Evolutionary conservation across 2,329 filamentous ascomycete species (phyloP).

Genomic region (Pestalotiopsis sp.): DNA sequence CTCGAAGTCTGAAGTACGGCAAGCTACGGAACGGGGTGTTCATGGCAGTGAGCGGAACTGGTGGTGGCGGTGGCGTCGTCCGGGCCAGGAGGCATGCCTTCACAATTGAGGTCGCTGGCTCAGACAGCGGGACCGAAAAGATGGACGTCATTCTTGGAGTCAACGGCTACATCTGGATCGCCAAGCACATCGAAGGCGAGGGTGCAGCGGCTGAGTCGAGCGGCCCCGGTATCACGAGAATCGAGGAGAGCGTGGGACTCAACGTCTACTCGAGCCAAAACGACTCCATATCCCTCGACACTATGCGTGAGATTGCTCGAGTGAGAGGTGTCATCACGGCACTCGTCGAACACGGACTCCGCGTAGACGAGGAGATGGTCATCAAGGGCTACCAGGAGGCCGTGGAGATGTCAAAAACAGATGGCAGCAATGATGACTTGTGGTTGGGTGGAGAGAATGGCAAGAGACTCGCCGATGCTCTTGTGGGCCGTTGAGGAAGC

Average conservation of each 20-base stretch:
- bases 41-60: slow-evolving; percentile 77
- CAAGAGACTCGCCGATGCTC: slow-evolving; percentile 48
- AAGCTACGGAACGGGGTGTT: slow-evolving; percentile 95
- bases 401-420: slow-evolving; percentile 70
- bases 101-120: slow-evolving; percentile 62
- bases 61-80: slow-evolving; percentile 85
- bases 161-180: slow-evolving; percentile 96
- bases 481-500: slow-evolving; percentile 31
- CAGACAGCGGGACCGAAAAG: slow-evolving; percentile 49
- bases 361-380: slow-evolving; percentile 90
- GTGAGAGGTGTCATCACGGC: slow-evolving; percentile 81
- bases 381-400: slow-evolving; percentile 81
- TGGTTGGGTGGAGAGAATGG: slow-evolving; percentile 64
- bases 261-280: slow-evolving; percentile 96
- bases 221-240: slow-evolving; percentile 70
- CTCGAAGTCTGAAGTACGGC: slow-evolving; percentile 87
- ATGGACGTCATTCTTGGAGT: slow-evolving; percentile 91
- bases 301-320: slow-evolving; percentile 85
- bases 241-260: slow-evolving; percentile 84
- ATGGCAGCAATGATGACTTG: slow-evolving; percentile 57
- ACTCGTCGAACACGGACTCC: slow-evolving; percentile 78
- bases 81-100: slow-evolving; percentile 85
- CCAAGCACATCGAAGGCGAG: slow-evolving; percentile 75
- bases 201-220: slow-evolving; percentile 45
- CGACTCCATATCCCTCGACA: slow-evolving; percentile 75